Conservation (phyloP, 495 filamentous ascomycete species). For the Daldinia grandis region DNA sequence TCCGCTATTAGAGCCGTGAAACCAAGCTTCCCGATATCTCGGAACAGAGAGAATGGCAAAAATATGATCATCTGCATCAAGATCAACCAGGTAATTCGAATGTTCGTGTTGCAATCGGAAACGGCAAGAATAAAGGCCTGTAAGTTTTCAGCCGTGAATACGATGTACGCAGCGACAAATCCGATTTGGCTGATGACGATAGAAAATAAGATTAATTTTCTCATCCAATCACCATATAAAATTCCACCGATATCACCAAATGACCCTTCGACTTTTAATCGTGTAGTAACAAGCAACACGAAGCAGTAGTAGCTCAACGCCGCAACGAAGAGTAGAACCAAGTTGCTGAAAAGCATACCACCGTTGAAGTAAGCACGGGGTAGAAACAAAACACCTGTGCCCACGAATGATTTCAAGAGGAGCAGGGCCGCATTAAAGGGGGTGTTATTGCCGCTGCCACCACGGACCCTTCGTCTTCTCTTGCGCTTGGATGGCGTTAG, state of each 20-base stretch:
- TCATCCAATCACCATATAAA: slow-evolving; percentile 90
- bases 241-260: slow-evolving; percentile 96
- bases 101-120: slow-evolving; percentile 77
- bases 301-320: slow-evolving; percentile 94
- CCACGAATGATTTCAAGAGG: slow-evolving; percentile 95
- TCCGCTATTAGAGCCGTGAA: slow-evolving; percentile 92
- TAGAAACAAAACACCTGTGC: slow-evolving; percentile 95
- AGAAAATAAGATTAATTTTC: slow-evolving; percentile 83
- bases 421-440: slow-evolving; percentile 79
- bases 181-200: slow-evolving; percentile 95
- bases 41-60: slow-evolving; percentile 88
- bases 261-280: slow-evolving; percentile 82
- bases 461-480: slow-evolving; percentile 74
- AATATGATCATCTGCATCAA: slow-evolving; percentile 93
- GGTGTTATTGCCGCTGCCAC: slow-evolving; percentile 73
- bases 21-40: slow-evolving; percentile 93
- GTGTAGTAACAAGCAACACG: slow-evolving; percentile 86
- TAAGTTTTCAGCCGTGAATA: slow-evolving; percentile 94
- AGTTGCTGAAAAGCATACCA: slow-evolving; percentile 94
- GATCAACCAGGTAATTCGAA: slow-evolving; percentile 89
- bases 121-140: slow-evolving; percentile 91
- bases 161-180: slow-evolving; percentile 97
- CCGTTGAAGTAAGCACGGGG: slow-evolving; percentile 93
- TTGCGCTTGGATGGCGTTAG: slow-evolving; percentile 75
- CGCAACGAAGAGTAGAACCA: slow-evolving; percentile 86